A percentile compares a stretch with the other conserved stretches of the same genome.
phyloP scores from a whole-genome alignment of 1,284 basidiomycete species.

The Lignosus rhinocerotis region DNA sequence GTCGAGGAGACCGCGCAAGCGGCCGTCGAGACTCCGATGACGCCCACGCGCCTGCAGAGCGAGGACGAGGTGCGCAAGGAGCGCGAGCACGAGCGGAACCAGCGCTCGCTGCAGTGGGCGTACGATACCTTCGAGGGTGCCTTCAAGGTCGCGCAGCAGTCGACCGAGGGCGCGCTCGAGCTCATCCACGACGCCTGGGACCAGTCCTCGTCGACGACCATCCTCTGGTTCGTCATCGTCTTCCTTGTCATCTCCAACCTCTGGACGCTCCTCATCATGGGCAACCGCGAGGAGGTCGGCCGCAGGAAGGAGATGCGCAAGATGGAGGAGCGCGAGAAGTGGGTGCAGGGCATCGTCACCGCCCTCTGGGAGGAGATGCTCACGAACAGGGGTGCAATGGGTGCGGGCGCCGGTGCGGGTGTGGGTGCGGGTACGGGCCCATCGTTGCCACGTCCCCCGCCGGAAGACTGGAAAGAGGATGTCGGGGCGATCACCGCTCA shows the following conservation, averaged over 20 bases:
- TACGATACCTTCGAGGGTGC: constrained; percentile 82
- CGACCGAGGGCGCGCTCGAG: constrained; percentile 69
- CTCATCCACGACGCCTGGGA: constrained; percentile 77
- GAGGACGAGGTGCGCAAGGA: constrained; percentile 42
- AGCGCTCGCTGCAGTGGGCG: constrained; percentile 79
- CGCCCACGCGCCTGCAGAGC: constrained; percentile 24
- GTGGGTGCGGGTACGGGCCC: constrained; percentile 3
- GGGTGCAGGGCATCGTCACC: constrained; percentile 69
- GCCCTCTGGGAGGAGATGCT: constrained; percentile 71
- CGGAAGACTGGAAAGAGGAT: constrained; percentile 47
- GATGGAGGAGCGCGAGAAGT: constrained; percentile 69
- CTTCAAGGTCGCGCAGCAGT: constrained; percentile 65
- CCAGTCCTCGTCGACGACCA: constrained; percentile 64
- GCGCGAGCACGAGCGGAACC: constrained; percentile 67
- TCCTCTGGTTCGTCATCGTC: constrained; percentile 73
- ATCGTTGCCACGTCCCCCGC: constrained; percentile 15
- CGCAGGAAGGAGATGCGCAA: constrained; percentile 55
- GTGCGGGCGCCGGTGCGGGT: constrained; percentile 2
- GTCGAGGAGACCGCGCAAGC: constrained; percentile 38
- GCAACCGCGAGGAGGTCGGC: constrained; percentile 53
- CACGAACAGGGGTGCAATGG: constrained; percentile 36
- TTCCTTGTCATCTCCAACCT: constrained; percentile 75
- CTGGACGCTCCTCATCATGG: constrained; percentile 66
- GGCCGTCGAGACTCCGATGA: constrained; percentile 15
- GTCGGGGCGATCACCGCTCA: constrained; percentile 48